These are phyloP conservation scores for Pharnaceum exiguum DNA, from an alignment of 148 eudicot genomes.

Conservation along the genomic window DNA sequence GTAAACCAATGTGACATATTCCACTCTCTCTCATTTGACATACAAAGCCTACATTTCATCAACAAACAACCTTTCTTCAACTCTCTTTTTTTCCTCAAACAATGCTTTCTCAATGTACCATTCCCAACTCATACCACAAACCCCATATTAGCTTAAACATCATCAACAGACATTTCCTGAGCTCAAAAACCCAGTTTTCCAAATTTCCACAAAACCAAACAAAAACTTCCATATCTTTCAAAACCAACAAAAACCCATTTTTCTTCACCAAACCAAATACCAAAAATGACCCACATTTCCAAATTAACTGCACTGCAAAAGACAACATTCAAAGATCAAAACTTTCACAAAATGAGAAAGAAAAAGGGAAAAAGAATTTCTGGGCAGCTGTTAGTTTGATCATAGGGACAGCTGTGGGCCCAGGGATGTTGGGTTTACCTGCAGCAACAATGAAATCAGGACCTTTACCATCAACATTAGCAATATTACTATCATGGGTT, in stretches of 20 bases:
- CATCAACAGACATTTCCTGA: too few relatives aligned
- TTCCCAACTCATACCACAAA: slow-evolving; percentile 2
- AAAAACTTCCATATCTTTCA: background rate
- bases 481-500: slow-evolving; percentile 63
- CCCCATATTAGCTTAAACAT: too few relatives aligned
- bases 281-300: background rate
- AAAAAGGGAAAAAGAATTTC: slow-evolving; percentile 38
- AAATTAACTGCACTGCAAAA: background rate
- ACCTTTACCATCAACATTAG: slow-evolving; percentile 51
- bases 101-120: slow-evolving; percentile 6
- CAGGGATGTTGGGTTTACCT: slow-evolving; percentile 72
- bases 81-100: background rate
- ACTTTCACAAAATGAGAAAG: background rate
- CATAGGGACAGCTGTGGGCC: slow-evolving; percentile 72
- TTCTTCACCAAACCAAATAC: background rate
- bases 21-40: too few relatives aligned
- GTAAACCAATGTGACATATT: too few relatives aligned
- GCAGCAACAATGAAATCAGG: slow-evolving; percentile 65
- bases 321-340: background rate
- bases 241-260: slow-evolving; percentile 7
- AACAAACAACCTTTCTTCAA: background rate
- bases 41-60: background rate
- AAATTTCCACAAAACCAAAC: background rate
- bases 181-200: background rate
- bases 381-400: slow-evolving; percentile 73